Conservation (phyloP, 2,329 filamentous ascomycete genomes). For the Botrytis porri region DNA sequence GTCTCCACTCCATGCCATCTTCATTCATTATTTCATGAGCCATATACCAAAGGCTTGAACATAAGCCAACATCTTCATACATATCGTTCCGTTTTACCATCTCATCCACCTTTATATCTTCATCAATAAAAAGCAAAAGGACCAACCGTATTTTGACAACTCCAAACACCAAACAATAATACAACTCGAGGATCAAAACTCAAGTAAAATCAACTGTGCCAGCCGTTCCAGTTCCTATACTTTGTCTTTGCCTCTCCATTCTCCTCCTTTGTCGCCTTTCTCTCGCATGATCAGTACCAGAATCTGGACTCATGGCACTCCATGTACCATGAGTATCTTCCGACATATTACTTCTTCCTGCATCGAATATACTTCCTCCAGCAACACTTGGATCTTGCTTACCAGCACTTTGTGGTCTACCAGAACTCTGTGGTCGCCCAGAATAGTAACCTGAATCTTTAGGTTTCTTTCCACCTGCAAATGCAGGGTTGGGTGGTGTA, state of each 20-base stretch:
- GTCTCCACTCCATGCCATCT: not conserved
- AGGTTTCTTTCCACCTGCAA: conserved; percentile 49
- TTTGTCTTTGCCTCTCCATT: conserved; percentile 48
- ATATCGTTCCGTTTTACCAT: not conserved
- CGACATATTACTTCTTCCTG: conserved; percentile 30
- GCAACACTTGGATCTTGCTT: conserved; percentile 29
- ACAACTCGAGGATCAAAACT: conserved; percentile 1
- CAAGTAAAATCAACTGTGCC: conserved; percentile 14
- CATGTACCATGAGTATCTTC: conserved; percentile 37
- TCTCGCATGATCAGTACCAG: conserved; percentile 40
- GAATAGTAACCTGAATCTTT: conserved; percentile 65
- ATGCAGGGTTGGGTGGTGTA: conserved; percentile 55
- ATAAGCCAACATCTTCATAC: conserved; percentile 9
- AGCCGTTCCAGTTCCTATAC: conserved; percentile 6
- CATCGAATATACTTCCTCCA: conserved; percentile 14
- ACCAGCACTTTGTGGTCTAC: conserved; percentile 27
- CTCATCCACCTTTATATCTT: not conserved
- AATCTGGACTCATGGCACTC: conserved; percentile 37
- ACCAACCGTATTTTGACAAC: not conserved
- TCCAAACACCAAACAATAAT: conserved; percentile 9
- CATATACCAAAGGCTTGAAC: not conserved
- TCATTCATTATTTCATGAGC: not conserved
- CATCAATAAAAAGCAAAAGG: not conserved
- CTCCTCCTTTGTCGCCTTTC: conserved; percentile 56
- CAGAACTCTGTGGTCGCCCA: conserved; percentile 41